Evolutionary conservation across 1,284 basidiomycete species (phyloP).

Genomic region (Apiotrichum veenhuisii): DNA sequence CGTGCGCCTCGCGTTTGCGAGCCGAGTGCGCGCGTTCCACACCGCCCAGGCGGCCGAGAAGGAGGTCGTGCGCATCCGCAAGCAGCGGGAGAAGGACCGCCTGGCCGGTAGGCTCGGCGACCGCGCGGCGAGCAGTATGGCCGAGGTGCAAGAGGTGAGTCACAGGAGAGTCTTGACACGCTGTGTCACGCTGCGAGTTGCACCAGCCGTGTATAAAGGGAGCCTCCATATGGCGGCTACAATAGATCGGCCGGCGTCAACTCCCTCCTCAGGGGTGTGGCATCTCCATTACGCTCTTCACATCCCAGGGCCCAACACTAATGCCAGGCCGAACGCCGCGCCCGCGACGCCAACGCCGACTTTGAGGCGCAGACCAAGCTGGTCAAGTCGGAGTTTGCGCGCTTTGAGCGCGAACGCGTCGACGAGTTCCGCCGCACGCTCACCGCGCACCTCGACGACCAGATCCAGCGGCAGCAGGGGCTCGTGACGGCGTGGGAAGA

Average conservation of each 20-base stretch:
- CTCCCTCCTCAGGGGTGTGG: too few species aligned
- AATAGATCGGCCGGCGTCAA: too few species aligned
- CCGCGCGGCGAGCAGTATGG: slow-evolving; percentile 52
- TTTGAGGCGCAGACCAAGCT: slow-evolving; percentile 83
- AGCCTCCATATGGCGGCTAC: too few species aligned
- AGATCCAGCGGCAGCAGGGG: slow-evolving; percentile 40
- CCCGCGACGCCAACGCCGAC: slow-evolving; percentile 73
- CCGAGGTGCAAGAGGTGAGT: slow-evolving; percentile 71
- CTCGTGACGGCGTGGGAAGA: slow-evolving; percentile 44
- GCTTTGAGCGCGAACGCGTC: slow-evolving; percentile 89
- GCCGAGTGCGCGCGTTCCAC: slow-evolving; percentile 77
- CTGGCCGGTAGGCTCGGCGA: slow-evolving; percentile 55
- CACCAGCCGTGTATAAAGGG: too few species aligned
- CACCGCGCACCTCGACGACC: slow-evolving; percentile 39
- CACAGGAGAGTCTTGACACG: too few species aligned
- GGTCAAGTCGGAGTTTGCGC: slow-evolving; percentile 84
- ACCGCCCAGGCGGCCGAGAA: slow-evolving; percentile 74
- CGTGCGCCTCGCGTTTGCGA: slow-evolving; percentile 68
- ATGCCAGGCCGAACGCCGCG: slow-evolving; percentile 71
- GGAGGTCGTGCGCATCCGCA: slow-evolving; percentile 67
- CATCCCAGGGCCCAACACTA: not conserved
- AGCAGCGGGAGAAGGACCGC: slow-evolving; percentile 74
- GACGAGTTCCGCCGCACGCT: slow-evolving; percentile 53
- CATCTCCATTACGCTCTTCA: not conserved
- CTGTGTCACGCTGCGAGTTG: too few species aligned